Conservation (phyloP, 768 basidiomycete species). For the Lepiota brunneoincarnata region DNA sequence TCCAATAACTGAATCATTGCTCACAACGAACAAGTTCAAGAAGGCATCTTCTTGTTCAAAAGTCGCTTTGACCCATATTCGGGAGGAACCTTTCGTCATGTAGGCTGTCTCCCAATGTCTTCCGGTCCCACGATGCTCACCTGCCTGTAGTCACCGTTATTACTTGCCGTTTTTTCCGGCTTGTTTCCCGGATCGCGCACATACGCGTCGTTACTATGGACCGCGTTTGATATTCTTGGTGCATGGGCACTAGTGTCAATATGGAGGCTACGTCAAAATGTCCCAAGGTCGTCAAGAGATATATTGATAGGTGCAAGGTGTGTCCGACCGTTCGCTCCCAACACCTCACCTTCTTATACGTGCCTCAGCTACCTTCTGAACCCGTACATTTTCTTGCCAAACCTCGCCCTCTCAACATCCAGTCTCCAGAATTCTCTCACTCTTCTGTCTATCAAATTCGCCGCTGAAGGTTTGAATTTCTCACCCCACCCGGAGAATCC, state of each 20-base stretch:
- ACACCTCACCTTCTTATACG: conserved; percentile 9
- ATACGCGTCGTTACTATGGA: conserved; percentile 64
- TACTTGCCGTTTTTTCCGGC: conserved; percentile 73
- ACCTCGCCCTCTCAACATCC: conserved; percentile 79
- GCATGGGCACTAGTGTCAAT: conserved; percentile 69
- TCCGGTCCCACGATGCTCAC: not conserved
- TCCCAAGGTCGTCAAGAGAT: conserved; percentile 49
- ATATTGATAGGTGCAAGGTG: conserved; percentile 64
- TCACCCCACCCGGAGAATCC: not conserved
- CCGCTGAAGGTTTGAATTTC: conserved; percentile 50
- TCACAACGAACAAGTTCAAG: conserved; percentile 61
- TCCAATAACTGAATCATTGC: conserved; percentile 10
- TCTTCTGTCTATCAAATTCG: conserved; percentile 67
- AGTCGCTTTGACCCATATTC: conserved; percentile 85
- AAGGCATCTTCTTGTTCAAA: conserved; percentile 80
- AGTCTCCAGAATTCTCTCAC: conserved; percentile 76
- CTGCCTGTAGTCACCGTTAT: conserved; percentile 72
- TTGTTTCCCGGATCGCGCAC: conserved; percentile 52
- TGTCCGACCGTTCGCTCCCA: conserved; percentile 23
- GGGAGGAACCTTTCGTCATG: conserved; percentile 84
- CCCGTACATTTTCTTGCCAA: conserved; percentile 82
- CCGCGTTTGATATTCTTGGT: conserved; percentile 59
- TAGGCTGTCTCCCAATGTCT: conserved; percentile 33
- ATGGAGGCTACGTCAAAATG: conserved; percentile 61
- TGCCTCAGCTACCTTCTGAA: conserved; percentile 77